These are phyloP conservation scores for Leptographium galeiforme DNA, from an alignment of 2,329 filamentous ascomycete species.

Conservation along the genomic window DNA sequence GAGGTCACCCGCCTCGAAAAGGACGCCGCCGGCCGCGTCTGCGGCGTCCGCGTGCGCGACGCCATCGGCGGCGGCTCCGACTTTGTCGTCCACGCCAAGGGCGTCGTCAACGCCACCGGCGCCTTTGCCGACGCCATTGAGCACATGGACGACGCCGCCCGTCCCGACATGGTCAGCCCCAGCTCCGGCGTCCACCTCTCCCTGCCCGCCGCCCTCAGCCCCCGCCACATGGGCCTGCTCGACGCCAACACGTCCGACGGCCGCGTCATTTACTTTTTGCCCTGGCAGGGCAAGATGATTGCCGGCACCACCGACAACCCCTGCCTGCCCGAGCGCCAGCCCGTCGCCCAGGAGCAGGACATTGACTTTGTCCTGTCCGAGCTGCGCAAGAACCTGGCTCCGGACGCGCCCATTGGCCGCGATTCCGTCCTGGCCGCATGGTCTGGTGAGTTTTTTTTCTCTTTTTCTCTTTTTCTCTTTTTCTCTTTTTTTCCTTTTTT, in stretches of 20 bases:
- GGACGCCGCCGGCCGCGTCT: constrained; percentile 53
- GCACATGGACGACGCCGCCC: constrained; percentile 63
- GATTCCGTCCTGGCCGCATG: constrained; percentile 69
- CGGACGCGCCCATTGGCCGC: constrained; percentile 61
- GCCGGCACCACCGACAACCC: constrained; percentile 71
- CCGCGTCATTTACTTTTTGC: constrained; percentile 77
- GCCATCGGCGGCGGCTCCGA: constrained; percentile 40
- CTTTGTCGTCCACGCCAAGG: constrained; percentile 63
- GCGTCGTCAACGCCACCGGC: constrained; percentile 72
- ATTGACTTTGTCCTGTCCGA: constrained; percentile 73
- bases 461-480: background rate
- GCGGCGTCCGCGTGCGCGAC: constrained; percentile 55
- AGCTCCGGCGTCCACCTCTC: constrained; percentile 71
- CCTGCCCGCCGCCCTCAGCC: constrained; percentile 68
- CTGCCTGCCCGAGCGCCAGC: constrained; percentile 53
- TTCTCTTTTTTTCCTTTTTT: no score
- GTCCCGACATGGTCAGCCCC: constrained; percentile 63
- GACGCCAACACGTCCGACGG: constrained; percentile 67
- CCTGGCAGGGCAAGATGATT: constrained; percentile 78
- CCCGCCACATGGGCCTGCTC: constrained; percentile 68
- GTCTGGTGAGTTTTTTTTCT: constrained; percentile 31
- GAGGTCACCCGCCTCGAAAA: constrained; percentile 66
- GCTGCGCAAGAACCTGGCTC: constrained; percentile 60
- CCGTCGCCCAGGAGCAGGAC: constrained; percentile 60
- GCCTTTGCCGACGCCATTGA: constrained; percentile 70